Base-by-base conservation (phyloP, 2,329 filamentous ascomycete species). In the Aureobasidium lini region DNA sequence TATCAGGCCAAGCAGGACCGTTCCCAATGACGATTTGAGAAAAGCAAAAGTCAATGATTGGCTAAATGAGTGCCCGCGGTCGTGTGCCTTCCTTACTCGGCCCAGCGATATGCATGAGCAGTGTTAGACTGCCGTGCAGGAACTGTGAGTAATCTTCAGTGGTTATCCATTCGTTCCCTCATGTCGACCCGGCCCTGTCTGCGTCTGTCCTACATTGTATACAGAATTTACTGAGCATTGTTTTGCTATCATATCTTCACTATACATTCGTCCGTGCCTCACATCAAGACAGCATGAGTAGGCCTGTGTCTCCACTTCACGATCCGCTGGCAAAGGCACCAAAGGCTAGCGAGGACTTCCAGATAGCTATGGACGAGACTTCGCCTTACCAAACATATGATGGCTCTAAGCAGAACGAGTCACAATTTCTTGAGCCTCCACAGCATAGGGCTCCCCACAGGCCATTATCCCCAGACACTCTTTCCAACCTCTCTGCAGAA, bases 381-480 rank as follows among this genome's bases (percentile, higher is more conserved):
- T 54, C 43, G 10, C 37, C 50, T 23, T 16, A 39, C 9, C 50
- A 43, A 13, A 10, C 44, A 2, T 39, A 18, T 9, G 36, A 46
- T 29, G 16, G 5, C 11, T 32, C 28, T 44, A 58, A 46, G 23
- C 43, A 57, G 31, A 29, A 5, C 16, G 54, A 46, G 13, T 39
- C 43, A n/a, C 43, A 49, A n/a, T 61, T 42, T 28, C 46, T 61
- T 6, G 44, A 57, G 23, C 50, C 53, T 29, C 59, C 59, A 7
- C 52, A 34, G 9, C 16, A 56, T 11, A 46, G 65, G 7, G 63
- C 67, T 2, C 50, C 50, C 15, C 66, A 69, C 23, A 70, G 75
- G 49, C 71, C 73, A 6, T 58, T 75, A 1, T 77, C 79, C 1
- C 70, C 73, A 13, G 77, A 76, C 61, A 74, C 76, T 0, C 67